phyloP scores from a whole-genome alignment of 2,329 filamentous ascomycete genomes.

The Paraphoma sp. region DNA sequence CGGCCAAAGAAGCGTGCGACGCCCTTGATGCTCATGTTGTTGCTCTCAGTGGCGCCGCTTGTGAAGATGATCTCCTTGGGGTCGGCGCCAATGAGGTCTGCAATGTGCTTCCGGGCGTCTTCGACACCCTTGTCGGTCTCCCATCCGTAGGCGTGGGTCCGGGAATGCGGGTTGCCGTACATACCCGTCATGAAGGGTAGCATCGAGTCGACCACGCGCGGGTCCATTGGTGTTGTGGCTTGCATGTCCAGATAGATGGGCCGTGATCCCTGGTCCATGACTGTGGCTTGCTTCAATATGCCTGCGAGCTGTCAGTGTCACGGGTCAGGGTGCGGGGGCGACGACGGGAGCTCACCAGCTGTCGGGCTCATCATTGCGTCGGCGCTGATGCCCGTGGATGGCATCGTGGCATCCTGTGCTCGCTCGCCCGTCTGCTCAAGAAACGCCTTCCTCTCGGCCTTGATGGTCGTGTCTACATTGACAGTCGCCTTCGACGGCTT shows the following conservation, averaged over 20 bases:
- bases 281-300: conserved; percentile 86
- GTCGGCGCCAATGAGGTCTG: conserved; percentile 88
- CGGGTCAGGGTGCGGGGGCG: conserved; percentile 4
- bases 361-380: conserved; percentile 81
- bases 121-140: conserved; percentile 96
- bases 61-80: conserved; percentile 99
- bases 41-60: conserved; percentile 96
- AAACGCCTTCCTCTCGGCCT: conserved; percentile 84
- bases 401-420: conserved; percentile 64
- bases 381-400: conserved; percentile 63
- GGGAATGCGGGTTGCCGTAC: conserved; percentile 96
- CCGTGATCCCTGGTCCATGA: conserved; percentile 90
- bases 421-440: conserved; percentile 62
- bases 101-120: conserved; percentile 81
- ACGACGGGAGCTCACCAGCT: conserved; percentile 59
- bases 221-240: conserved; percentile 93
- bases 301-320: conserved; percentile 53
- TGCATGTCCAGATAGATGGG: conserved; percentile 99
- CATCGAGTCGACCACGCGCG: conserved; percentile 95
- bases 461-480: conserved; percentile 81
- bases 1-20: conserved; percentile 94
- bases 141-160: conserved; percentile 98
- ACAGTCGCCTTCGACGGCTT: conserved; percentile 82
- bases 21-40: conserved; percentile 99
- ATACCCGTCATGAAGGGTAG: conserved; percentile 90